Conservation (phyloP, 2,329 filamentous ascomycete genomes). For the Paecilomyces variotii region DNA sequence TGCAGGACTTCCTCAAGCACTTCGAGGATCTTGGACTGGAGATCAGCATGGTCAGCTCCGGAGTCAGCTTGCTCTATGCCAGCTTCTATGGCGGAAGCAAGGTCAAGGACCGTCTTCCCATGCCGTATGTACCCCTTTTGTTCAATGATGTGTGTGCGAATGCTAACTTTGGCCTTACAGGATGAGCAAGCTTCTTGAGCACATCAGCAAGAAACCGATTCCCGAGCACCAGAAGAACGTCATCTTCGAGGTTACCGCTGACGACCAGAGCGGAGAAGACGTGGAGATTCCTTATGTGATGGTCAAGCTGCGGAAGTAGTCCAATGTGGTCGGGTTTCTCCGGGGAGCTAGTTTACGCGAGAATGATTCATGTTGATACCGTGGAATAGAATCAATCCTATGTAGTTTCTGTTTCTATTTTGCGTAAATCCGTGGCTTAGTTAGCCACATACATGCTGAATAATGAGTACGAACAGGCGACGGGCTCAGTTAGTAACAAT, state of each 20-base stretch:
- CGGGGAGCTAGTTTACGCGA: neutral
- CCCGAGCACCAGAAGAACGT: slow-evolving; percentile 89
- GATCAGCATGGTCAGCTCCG: slow-evolving; percentile 93
- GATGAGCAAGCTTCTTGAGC: slow-evolving; percentile 79
- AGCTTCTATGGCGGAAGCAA: slow-evolving; percentile 80
- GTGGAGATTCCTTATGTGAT: slow-evolving; percentile 97
- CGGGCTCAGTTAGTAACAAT: neutral
- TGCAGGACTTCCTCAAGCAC: slow-evolving; percentile 72
- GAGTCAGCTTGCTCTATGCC: slow-evolving; percentile 88
- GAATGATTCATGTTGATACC: neutral
- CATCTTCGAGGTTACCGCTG: slow-evolving; percentile 91
- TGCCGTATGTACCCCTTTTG: slow-evolving; percentile 49
- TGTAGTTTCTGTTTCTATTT: neutral
- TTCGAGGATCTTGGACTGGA: slow-evolving; percentile 74
- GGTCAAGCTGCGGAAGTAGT: slow-evolving; percentile 58
- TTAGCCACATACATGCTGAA: neutral
- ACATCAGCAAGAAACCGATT: slow-evolving; percentile 84
- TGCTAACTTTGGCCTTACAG: slow-evolving; percentile 41
- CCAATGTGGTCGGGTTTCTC: neutral
- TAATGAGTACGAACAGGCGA: neutral
- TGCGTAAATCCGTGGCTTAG: neutral
- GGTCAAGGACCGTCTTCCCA: slow-evolving; percentile 69
- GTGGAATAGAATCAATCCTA: neutral
- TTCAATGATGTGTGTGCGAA: neutral
- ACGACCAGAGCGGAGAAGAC: slow-evolving; percentile 82